Evolutionary conservation across 208 protist species (phyloP), one percentile per base, ranked within the genome.

Genomic region (Leishmania arabica): DNA sequence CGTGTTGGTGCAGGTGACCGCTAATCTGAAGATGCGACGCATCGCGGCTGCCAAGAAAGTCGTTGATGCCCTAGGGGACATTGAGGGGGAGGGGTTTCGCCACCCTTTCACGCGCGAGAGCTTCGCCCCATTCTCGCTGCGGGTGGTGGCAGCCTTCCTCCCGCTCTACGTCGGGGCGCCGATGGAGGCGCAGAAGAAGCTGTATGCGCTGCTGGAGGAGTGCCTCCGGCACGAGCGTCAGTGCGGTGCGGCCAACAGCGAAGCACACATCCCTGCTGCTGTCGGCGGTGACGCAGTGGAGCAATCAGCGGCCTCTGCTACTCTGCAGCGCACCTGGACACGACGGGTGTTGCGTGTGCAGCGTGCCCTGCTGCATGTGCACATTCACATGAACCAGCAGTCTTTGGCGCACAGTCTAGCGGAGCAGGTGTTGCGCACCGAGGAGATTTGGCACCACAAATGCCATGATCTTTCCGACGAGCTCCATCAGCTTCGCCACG

Each of bases 111-210:
- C 89, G 40, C 60, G 75, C 2, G 88, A 94, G 75, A 92, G 87
- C 79, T 79, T 95, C 45, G 93, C 88, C 27, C 95, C 95, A 21
- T 97, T 97, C 86, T 97, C 95, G 0, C 83, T 97, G 45, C 88
- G 88, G 19, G 90, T 96, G 83, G 70, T 96, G 31, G 78, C 84
- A 1, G 93, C 92, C 24, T 74, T 95, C 62, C 64, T 97, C 53
- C 95, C 95, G 27, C 77, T 88, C 64, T 93, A 96, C 66, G 78
- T 87, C 11, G 90, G 89, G n/a, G 85, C 83, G 56, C 60, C 85
- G 3, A 91, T 86, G 77, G 91, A 93, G 65, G 84, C 93, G 5
- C 88, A 93, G 76, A 79, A 88, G 19, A 85, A 84, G 34, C 79
- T 96, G 51, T 91, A 92, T 56, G 75, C 65, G 24, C 83, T 97